phyloP scores from a whole-genome alignment of 2,329 filamentous ascomycete species.

The Epicoccum nigrum region DNA sequence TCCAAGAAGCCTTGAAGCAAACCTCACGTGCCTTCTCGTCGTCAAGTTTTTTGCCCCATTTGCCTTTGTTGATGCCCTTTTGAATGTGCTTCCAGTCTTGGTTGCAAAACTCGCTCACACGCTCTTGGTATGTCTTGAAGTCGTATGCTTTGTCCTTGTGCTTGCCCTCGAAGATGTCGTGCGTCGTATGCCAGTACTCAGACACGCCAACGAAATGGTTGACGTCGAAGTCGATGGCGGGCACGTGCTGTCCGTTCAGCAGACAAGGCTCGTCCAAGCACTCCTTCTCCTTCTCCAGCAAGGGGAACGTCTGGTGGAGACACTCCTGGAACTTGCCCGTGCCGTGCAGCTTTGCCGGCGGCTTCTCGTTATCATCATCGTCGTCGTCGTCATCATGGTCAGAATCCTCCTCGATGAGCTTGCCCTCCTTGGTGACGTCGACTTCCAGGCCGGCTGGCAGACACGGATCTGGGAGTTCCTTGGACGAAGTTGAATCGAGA shows the following conservation, averaged over 20 bases:
- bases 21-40: constrained; percentile 79
- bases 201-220: constrained; percentile 98
- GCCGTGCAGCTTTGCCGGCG: constrained; percentile 68
- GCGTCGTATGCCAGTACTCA: constrained; percentile 98
- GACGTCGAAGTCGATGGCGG: constrained; percentile 93
- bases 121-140: constrained; percentile 84
- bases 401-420: constrained; percentile 57
- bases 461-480: constrained; percentile 88
- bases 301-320: constrained; percentile 77
- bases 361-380: constrained; percentile 34
- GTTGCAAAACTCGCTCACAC: constrained; percentile 83
- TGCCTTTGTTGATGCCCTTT: constrained; percentile 65
- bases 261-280: constrained; percentile 86
- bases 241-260: constrained; percentile 88
- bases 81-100: constrained; percentile 81
- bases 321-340: constrained; percentile 90
- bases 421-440: constrained; percentile 75
- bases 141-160: constrained; percentile 84
- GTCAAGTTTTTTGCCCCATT: constrained; percentile 78
- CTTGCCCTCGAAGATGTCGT: constrained; percentile 84
- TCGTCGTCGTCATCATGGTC: constrained; percentile 49
- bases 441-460: constrained; percentile 78
- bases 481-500: constrained; percentile 66
- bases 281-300: constrained; percentile 86
- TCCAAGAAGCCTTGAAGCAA: constrained; percentile 97